phyloP scores from a whole-genome alignment of 139 green algal genomes.

The Closterium sp. region DNA sequence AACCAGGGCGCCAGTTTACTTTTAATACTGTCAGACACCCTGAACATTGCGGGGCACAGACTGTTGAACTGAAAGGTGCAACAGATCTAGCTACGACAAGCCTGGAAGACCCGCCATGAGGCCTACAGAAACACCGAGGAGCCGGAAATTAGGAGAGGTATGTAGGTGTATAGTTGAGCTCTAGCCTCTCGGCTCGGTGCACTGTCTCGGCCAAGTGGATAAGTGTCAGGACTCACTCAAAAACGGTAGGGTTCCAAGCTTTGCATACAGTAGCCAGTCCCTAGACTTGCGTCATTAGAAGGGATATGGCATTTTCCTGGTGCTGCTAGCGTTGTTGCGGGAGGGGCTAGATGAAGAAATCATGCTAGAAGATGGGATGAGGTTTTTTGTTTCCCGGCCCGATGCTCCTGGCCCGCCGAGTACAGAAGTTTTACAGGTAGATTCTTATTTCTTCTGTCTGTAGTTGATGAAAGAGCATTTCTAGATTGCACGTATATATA shows the following conservation, averaged over 20 bases:
- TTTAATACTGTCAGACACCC: neutral
- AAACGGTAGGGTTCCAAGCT: neutral
- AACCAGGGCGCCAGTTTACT: neutral
- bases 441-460: too few species aligned
- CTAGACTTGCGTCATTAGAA: neutral
- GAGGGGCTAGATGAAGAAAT: neutral
- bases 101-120: neutral
- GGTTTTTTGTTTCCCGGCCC: too few species aligned
- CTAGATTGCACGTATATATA: too few species aligned
- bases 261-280: neutral
- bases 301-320: neutral
- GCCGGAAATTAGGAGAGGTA: neutral
- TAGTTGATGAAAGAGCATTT: too few species aligned
- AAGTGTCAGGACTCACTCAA: neutral
- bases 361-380: too few species aligned
- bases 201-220: neutral
- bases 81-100: neutral
- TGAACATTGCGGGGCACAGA: neutral
- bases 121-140: neutral
- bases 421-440: too few species aligned
- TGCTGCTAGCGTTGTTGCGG: neutral
- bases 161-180: neutral
- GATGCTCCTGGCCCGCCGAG: too few species aligned
- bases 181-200: neutral
- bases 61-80: neutral